Conservation (phyloP, 768 basidiomycete species). For the Lentinula lateritia region DNA sequence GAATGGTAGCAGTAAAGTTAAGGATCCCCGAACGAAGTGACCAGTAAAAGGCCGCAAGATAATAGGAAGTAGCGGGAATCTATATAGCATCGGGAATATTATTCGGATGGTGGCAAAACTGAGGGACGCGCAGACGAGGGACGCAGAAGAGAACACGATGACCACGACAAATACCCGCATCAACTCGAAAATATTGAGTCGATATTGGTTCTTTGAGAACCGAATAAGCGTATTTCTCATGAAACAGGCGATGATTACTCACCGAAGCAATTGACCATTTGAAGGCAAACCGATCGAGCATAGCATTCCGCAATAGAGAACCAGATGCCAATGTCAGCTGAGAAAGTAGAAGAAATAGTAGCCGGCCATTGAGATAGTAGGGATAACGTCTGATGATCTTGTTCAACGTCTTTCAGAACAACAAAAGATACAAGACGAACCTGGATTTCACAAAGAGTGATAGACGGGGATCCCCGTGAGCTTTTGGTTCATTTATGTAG, state of each 20-base stretch:
- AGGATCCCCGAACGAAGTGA: slow-evolving; percentile 57
- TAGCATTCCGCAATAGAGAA: slow-evolving; percentile 52
- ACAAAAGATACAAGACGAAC: slow-evolving; percentile 24
- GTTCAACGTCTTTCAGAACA: not conserved
- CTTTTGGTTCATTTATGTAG: slow-evolving; percentile 23
- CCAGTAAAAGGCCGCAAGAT: slow-evolving; percentile 56
- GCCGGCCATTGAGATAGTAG: slow-evolving; percentile 63
- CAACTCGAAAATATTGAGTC: slow-evolving; percentile 16
- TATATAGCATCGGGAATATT: slow-evolving; percentile 48
- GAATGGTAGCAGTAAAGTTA: slow-evolving; percentile 47
- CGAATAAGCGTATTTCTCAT: slow-evolving; percentile 9
- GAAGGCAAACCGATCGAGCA: slow-evolving; percentile 56
- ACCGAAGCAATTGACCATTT: slow-evolving; percentile 27
- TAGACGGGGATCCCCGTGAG: slow-evolving; percentile 35
- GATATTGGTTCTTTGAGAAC: not conserved
- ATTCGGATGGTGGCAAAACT: slow-evolving; percentile 45
- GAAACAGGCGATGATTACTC: not conserved
- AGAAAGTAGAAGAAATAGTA: slow-evolving; percentile 53
- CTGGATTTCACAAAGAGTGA: slow-evolving; percentile 62
- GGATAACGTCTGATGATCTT: slow-evolving; percentile 56
- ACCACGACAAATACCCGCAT: slow-evolving; percentile 29
- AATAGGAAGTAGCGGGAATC: slow-evolving; percentile 44
- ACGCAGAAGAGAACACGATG: slow-evolving; percentile 32
- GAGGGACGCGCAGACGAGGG: slow-evolving; percentile 30
- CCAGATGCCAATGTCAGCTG: slow-evolving; percentile 42